Base-by-base conservation (phyloP, 2,329 filamentous ascomycete genomes). In the Botryotinia globosa region DNA sequence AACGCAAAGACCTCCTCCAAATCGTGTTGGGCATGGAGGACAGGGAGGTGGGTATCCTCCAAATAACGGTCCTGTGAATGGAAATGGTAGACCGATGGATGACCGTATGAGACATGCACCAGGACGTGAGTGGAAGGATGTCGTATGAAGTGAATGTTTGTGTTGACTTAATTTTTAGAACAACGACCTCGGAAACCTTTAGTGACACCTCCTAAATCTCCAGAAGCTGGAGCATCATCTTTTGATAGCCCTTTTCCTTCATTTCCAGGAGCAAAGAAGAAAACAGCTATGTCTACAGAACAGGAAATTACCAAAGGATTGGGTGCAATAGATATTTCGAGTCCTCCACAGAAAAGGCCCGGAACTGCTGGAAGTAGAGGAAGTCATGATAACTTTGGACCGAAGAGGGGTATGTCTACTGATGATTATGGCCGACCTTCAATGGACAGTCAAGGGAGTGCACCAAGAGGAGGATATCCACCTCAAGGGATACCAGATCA, bases 201-300 rank as follows among this genome's bases (percentile, higher is more conserved):
- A 42, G 78, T 80, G 74, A 77, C 77, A 70, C 79, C 80, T 32
- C 82, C 81, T 5, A 80, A 80, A 65, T 84, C 82, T 48, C 81
- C 83, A 62, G 80, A 82, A 59, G 78, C 77, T 39, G 71, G 80
- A 56, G 3, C 34, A 56, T 42, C 63, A 16, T 74, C 81, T 42
- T 86, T 83, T 80, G 86, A 87, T 72, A 85, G 83, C 75, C 85
- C 85, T 4, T 87, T 87, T 72, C 85, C 85, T 39, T 78, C 82
- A 8, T 85, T 82, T 67, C 80, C 80, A 80, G 74, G 82, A 77
- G 76, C 79, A 75, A 74, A 81, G 78, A 79, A 83, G 80, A 85
- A 78, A 79, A 81, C 74, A 76, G 80, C 72, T 80, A 82, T 81
- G 79, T 81, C 48, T 78, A 81, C 75, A 79, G 84, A 83, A 73